These are phyloP conservation scores for Lachnellula suecica DNA, from an alignment of 2,329 filamentous ascomycete genomes.

Conservation along the genomic window DNA sequence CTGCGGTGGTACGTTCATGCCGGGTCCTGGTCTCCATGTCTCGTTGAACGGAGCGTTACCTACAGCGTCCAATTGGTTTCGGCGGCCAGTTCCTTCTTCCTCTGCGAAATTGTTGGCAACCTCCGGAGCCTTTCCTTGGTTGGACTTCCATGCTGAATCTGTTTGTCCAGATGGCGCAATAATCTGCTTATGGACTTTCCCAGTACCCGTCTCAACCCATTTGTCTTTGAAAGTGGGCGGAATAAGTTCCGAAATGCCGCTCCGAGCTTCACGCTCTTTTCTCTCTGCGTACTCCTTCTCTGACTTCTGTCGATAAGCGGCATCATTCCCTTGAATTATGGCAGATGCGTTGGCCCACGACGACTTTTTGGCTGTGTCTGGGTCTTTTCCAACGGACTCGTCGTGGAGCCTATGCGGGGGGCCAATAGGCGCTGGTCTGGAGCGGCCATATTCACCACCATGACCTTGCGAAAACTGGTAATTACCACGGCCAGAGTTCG, in stretches of 20 bases:
- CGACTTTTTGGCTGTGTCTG: slow-evolving; percentile 14
- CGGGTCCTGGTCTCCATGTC: slow-evolving; percentile 28
- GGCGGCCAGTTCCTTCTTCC: slow-evolving; percentile 20
- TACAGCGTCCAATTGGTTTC: slow-evolving; percentile 15
- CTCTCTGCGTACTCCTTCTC: slow-evolving; percentile 23
- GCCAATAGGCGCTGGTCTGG: slow-evolving; percentile 32
- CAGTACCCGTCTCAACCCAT: slow-evolving; percentile 21
- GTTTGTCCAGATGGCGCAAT: slow-evolving; percentile 14
- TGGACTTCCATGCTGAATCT: background rate
- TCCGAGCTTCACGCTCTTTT: slow-evolving; percentile 26
- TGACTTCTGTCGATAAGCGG: slow-evolving; percentile 17
- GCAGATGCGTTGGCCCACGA: slow-evolving; percentile 29
- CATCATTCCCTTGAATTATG: slow-evolving; percentile 26
- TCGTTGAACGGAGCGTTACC: slow-evolving; percentile 24
- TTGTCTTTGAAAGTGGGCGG: slow-evolving; percentile 29
- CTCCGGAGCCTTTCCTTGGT: slow-evolving; percentile 2
- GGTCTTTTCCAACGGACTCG: slow-evolving; percentile 1
- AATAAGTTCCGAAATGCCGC: slow-evolving; percentile 16
- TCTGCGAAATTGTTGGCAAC: too few relatives aligned
- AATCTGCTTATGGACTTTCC: slow-evolving; percentile 20
- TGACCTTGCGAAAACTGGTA: slow-evolving; percentile 28
- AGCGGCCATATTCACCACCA: slow-evolving; percentile 25
- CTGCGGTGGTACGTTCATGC: slow-evolving; percentile 39
- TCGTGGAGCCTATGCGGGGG: slow-evolving; percentile 29
- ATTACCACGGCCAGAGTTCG: slow-evolving; percentile 26